These are phyloP conservation scores for Pseudogymnoascus sp. DNA, from an alignment of 2,329 filamentous ascomycete genomes.

Conservation along the genomic window DNA sequence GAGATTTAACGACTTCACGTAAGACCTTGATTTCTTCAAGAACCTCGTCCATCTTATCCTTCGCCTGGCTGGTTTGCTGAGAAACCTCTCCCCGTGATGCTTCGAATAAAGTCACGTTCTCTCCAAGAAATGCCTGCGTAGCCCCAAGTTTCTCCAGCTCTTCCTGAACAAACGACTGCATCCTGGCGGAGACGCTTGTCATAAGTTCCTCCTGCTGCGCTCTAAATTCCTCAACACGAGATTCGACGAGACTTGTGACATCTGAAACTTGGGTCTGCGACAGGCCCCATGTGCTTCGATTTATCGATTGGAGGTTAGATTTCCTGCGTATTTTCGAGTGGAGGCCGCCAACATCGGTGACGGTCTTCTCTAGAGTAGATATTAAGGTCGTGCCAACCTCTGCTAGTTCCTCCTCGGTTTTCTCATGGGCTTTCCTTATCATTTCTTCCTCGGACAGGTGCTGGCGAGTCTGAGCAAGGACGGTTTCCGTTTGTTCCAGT, in stretches of 20 bases:
- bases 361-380: slow-evolving; percentile 67
- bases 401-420: slow-evolving; percentile 72
- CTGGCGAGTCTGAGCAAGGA: slow-evolving; percentile 69
- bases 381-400: slow-evolving; percentile 69
- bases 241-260: slow-evolving; percentile 70
- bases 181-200: slow-evolving; percentile 57
- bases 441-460: slow-evolving; percentile 72
- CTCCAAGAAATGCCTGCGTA: slow-evolving; percentile 63
- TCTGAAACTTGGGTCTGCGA: slow-evolving; percentile 70
- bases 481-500: slow-evolving; percentile 79
- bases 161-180: slow-evolving; percentile 68
- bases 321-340: slow-evolving; percentile 82
- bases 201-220: slow-evolving; percentile 66
- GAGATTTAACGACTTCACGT: slow-evolving; percentile 77
- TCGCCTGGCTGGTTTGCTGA: slow-evolving; percentile 59
- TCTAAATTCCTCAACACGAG: slow-evolving; percentile 65
- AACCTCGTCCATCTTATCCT: slow-evolving; percentile 82
- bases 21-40: slow-evolving; percentile 88
- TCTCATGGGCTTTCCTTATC: slow-evolving; percentile 74
- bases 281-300: slow-evolving; percentile 70
- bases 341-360: slow-evolving; percentile 71
- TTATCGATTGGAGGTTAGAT: slow-evolving; percentile 73
- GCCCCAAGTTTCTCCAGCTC: slow-evolving; percentile 66
- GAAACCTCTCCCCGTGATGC: slow-evolving; percentile 62
- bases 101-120: slow-evolving; percentile 61